Percentiles rank a stretch among this genome's conserved stretches.
Conservation (phyloP, 2,329 filamentous ascomycete genomes). For the Aspergillus flavus region DNA sequence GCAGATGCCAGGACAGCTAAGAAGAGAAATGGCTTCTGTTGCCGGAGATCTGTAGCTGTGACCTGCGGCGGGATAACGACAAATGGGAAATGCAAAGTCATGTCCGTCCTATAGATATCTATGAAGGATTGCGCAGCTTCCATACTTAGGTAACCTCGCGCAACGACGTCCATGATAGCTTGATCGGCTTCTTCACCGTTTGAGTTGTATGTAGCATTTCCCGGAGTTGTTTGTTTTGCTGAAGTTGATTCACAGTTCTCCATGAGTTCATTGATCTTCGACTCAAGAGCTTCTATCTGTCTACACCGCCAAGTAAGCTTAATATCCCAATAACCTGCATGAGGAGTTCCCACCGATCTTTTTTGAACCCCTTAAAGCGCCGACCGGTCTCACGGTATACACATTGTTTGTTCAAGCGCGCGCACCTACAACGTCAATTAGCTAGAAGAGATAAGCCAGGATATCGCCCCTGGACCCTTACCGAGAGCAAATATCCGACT, state of each 20-base stretch:
- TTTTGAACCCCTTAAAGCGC: constrained; percentile 38
- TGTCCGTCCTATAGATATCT: constrained; percentile 35
- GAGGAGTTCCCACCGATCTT: constrained; percentile 33
- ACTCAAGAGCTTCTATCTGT: constrained; percentile 41
- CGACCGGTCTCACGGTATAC: constrained; percentile 38
- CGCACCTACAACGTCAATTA: constrained; percentile 29
- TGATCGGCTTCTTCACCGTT: not conserved
- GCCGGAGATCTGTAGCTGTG: constrained; percentile 30
- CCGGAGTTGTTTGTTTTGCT: not conserved
- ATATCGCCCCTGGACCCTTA: not conserved
- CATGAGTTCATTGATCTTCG: constrained; percentile 18
- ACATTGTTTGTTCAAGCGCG: constrained; percentile 40
- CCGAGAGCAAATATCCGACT: constrained; percentile 19
- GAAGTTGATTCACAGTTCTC: not conserved
- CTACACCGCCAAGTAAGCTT: constrained; percentile 20
- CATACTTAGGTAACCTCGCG: constrained; percentile 18
- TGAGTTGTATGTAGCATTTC: not conserved
- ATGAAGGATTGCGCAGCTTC: constrained; percentile 27
- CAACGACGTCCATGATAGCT: constrained; percentile 20
- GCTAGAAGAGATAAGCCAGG: not conserved
- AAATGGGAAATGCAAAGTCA: constrained; percentile 44
- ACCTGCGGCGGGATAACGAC: constrained; percentile 32
- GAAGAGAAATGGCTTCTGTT: constrained; percentile 38
- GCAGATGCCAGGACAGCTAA: constrained; percentile 35
- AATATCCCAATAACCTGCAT: not conserved